Conservation (phyloP, 139 green algal species). For the Marvania coccoides region DNA sequence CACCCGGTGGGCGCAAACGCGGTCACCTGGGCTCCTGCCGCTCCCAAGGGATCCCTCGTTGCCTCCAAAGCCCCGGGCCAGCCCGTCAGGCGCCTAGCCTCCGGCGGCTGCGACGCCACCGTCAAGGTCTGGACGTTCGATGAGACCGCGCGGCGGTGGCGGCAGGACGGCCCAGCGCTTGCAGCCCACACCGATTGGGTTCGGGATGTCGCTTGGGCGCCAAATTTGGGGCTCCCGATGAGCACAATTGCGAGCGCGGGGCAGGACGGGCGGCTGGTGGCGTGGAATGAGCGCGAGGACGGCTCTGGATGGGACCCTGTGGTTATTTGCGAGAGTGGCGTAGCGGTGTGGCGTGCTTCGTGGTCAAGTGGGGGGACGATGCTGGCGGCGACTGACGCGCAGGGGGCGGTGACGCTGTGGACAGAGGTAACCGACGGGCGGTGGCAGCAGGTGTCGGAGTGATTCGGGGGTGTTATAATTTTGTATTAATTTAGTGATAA, state of each 20-base stretch:
- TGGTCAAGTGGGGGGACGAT: conserved; percentile 91
- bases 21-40: conserved; percentile 85
- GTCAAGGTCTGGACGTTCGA: conserved; percentile 69
- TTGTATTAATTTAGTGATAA: too few relatives aligned
- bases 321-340: conserved; percentile 72
- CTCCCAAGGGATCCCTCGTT: conserved; percentile 52
- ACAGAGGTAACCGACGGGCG: conserved; percentile 86
- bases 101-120: conserved; percentile 81
- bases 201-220: conserved; percentile 92
- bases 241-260: conserved; percentile 84
- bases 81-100: conserved; percentile 61
- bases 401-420: conserved; percentile 85
- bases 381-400: conserved; percentile 78
- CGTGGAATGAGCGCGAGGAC: conserved; percentile 70
- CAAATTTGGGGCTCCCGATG: conserved; percentile 75
- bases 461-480: too few relatives aligned
- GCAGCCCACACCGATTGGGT: conserved; percentile 88
- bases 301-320: conserved; percentile 47
- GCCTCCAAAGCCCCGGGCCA: conserved; percentile 26
- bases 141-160: conserved; percentile 52
- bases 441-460: conserved; percentile 77
- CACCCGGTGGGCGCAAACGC: conserved; percentile 80
- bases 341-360: conserved; percentile 82
- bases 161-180: conserved; percentile 59
- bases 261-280: conserved; percentile 85